Evolutionary conservation across 805 yeast species (phyloP), one percentile per base, ranked within the genome.

Genomic region (Candida pini): DNA sequence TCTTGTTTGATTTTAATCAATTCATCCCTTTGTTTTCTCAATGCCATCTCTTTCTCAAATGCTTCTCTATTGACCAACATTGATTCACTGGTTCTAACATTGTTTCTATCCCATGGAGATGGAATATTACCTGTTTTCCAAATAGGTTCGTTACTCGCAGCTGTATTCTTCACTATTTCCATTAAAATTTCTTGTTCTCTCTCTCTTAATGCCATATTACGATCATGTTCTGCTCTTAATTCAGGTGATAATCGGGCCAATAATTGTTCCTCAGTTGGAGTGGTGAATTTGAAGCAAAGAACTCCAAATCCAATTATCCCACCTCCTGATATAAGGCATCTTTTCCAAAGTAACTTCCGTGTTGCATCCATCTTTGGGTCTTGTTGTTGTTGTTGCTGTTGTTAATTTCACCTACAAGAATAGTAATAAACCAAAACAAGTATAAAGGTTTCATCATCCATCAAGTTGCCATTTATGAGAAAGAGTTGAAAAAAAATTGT

Each of bases 221-320:
- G 63, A 46, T 81, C 88, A 55, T 84, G 86, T 40, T 83, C 81
- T 15, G 77, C 78, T 43, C 86, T 68, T 28, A 88, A 64, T 53
- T 89, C 96, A 1, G 97, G 96, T 6, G 95, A 82, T 44, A 88
- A 68, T 33, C 70, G 60, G 1, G 78, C 75, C 26, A 88, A 69
- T 30, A 89, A 58, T 51, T 89, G 73, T 48, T 87, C 95, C 45
- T 85, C 95, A 2, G 89, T 73, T 3, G 97, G 97, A 0, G 87
- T 79, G 0, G 89, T 76, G 56, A 75, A 83, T 43, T 78, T 81
- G 62, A 62, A 81, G 13, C 82, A 63, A 5, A 84, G 45, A 0
- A 78, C 73, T n/a, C 97, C 97, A 0, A 76, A 49, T 5, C 81
- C 85, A 3, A 85, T 64, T 14, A 87, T 75, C 14, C 76, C 71